Evolutionary conservation across 1,139 yeast genomes (phyloP).

Genomic region (Hanseniaspora gamundiae): DNA sequence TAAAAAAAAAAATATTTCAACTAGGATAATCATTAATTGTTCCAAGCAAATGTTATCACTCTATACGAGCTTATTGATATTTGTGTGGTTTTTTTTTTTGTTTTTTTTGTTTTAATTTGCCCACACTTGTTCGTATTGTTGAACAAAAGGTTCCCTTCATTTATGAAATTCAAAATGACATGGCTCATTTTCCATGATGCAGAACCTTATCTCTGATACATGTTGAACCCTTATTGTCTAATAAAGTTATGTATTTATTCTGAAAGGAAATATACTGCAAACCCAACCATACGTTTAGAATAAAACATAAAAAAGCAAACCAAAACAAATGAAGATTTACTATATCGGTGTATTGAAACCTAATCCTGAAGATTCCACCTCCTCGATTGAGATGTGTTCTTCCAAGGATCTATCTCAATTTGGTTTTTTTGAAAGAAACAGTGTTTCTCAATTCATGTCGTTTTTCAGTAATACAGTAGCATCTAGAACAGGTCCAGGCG

Average conservation of each 20-base stretch:
- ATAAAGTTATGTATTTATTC: neutral
- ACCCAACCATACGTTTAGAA: neutral
- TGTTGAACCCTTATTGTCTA: no score
- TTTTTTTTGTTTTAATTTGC: conserved; percentile 10
- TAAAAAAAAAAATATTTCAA: no score
- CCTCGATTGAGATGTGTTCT: conserved; percentile 58
- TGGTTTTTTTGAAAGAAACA: conserved; percentile 73
- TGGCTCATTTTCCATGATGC: no score
- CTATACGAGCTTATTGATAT: no score
- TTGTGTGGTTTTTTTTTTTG: neutral
- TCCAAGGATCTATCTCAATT: conserved; percentile 78
- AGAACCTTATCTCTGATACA: no score
- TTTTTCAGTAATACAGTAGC: conserved; percentile 88
- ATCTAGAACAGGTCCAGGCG: conserved; percentile 76
- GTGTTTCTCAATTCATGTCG: conserved; percentile 81
- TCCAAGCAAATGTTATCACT: no score
- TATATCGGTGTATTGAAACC: conserved; percentile 79
- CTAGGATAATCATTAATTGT: no score
- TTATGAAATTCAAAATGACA: no score
- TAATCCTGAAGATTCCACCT: conserved; percentile 33
- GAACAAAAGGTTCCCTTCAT: no score
- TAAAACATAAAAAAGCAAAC: neutral
- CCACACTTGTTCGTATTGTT: no score
- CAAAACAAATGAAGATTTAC: conserved; percentile 60
- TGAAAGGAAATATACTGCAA: neutral